These are phyloP conservation scores for Crassisporium funariophilum DNA, from an alignment of 768 basidiomycete genomes.

Conservation along the genomic window DNA sequence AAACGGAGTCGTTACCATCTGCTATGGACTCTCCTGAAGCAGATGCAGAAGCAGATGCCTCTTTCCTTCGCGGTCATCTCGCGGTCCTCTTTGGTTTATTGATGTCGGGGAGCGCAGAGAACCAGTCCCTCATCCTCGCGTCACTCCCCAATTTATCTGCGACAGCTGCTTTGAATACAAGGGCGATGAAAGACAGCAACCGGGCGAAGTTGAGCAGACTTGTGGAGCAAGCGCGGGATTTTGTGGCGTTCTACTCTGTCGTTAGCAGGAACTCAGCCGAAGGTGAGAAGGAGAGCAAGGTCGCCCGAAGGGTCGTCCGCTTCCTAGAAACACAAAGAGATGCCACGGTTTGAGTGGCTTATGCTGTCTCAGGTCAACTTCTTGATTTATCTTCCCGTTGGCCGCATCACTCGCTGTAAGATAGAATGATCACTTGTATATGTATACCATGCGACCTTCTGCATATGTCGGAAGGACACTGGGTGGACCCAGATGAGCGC, in stretches of 20 bases:
- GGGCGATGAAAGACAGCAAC: constrained; percentile 9
- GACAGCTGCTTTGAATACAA: background rate
- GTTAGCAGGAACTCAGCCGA: constrained; percentile 22
- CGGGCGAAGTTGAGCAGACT: constrained; percentile 34
- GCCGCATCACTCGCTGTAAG: background rate
- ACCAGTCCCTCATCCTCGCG: constrained; percentile 37
- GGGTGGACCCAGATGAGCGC: too few relatives aligned
- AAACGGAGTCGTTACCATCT: constrained; percentile 20
- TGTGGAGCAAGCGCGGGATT: constrained; percentile 46
- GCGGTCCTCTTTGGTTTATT: constrained; percentile 70
- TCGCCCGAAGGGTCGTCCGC: constrained; percentile 50
- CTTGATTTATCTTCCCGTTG: background rate
- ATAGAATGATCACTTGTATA: background rate
- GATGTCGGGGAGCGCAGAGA: constrained; percentile 40
- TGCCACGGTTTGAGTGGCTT: constrained; percentile 1
- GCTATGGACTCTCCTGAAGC: constrained; percentile 22
- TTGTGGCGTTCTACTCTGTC: constrained; percentile 48
- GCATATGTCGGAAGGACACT: too few relatives aligned
- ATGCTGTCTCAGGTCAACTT: background rate
- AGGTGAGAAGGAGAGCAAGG: constrained; percentile 40
- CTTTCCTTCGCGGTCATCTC: constrained; percentile 71
- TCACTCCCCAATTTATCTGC: background rate
- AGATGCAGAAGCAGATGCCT: constrained; percentile 39
- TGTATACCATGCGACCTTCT: background rate
- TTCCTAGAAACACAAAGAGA: constrained; percentile 52